Base-by-base conservation (phyloP, 495 filamentous ascomycete genomes). In the Podospora bellae-mahoneyi region DNA sequence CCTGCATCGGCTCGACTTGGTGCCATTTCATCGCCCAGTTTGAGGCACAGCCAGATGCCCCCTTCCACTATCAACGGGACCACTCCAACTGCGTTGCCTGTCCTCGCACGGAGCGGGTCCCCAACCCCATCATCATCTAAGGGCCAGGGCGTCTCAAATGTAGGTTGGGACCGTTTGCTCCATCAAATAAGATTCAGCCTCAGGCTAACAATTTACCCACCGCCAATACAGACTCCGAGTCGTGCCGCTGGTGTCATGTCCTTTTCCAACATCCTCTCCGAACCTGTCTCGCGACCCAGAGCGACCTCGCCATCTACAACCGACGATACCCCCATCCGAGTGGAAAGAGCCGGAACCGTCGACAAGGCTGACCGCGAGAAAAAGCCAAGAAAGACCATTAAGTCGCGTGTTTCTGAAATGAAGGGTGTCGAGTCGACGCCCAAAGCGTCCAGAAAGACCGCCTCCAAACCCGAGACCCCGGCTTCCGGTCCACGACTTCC, bases 201-300 rank as follows among this genome's bases (percentile, higher is more conserved):
- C 15, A 10, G 0, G 15, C 39, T 48, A 48, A 48, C 39, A 48
- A 48, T 48, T 48, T 48, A 10, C 7, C 13, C 39, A 2, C 39
- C 9, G 13, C 9, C 39, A 9, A 68, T 58, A 10, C 72, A 91
- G 84, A 90, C 85, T 62, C 83, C 87, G 39, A 83, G 87, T 64
- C 86, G 90, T 69, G 86, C 89, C 63, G 87, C 88, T 20, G 90
- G 94, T 78, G 90, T 93, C 16, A 97, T 97, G 93, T 92, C 92
- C 3, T 92, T 97, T 71, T 92, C 92, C 39, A 95, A 91, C 75
- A 96, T 97, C 65, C 86, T 97, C 48, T 93, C 90, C 74, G 91
- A 92, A 58, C 84, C 87, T 30, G 76, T 82, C 44, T 71, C 83
- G 5, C 83, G 85, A 69, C 82, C 85, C 1, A 77, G 75, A 72